A percentile compares a stretch with the other conserved stretches of the same genome.
Conservation (phyloP, 106 monocot species). For the Dendrobium chrysotoxum region DNA sequence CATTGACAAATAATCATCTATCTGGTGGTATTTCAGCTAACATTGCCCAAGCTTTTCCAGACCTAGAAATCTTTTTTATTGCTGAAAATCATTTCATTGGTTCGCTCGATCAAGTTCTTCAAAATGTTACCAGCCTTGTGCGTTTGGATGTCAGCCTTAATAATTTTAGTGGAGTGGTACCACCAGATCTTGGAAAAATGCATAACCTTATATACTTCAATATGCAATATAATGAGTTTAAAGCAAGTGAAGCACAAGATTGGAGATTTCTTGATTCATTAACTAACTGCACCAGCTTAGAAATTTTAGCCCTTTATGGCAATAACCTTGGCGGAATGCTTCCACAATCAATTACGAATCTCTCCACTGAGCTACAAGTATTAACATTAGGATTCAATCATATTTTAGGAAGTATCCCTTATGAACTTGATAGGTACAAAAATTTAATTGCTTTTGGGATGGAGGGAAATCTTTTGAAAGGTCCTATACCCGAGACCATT, state of each 20-base stretch:
- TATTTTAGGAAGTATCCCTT: not conserved
- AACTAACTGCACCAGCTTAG: conserved; percentile 15
- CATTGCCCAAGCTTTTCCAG: conserved; percentile 2
- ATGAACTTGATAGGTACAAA: not conserved
- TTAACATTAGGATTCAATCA: not conserved
- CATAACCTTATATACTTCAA: not conserved
- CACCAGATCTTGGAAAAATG: conserved; percentile 14
- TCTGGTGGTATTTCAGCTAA: conserved; percentile 18
- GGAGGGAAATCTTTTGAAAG: not conserved
- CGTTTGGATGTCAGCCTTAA: conserved; percentile 10
- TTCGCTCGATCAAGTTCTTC: not conserved
- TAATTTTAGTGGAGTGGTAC: conserved; percentile 13
- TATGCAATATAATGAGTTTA: conserved; percentile 11
- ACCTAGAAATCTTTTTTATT: not conserved
- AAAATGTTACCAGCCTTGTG: not conserved
- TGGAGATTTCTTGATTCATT: conserved; percentile 26
- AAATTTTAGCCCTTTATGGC: not conserved
- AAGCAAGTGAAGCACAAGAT: conserved; percentile 5
- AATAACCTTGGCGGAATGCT: conserved; percentile 16
- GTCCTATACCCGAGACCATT: not conserved
- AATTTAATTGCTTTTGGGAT: not conserved
- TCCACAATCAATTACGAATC: conserved; percentile 3
- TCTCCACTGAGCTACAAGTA: not conserved
- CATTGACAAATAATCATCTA: conserved; percentile 15
- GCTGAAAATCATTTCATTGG: not conserved